Percentiles rank a stretch among this genome's conserved stretches.
Evolutionary conservation across 768 basidiomycete species (phyloP).

Genomic region (Leccinellum albellum): DNA sequence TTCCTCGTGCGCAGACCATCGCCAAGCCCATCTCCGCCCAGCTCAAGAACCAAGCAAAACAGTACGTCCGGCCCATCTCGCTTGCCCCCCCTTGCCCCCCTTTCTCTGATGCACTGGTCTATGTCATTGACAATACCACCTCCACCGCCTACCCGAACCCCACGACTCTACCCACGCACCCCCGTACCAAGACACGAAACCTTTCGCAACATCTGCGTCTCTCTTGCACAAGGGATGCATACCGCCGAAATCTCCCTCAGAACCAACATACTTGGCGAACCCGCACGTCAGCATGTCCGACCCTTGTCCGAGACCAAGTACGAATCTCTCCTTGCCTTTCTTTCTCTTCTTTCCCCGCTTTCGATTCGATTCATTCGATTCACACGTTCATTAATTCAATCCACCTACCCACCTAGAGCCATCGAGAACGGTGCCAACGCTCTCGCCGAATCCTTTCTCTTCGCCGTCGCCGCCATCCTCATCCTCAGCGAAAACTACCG

Average conservation of each 20-base stretch:
- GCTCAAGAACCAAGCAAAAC: conserved; percentile 66
- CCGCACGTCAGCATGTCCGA: conserved; percentile 58
- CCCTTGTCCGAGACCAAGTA: conserved; percentile 76
- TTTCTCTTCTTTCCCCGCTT: not conserved
- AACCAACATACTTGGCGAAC: conserved; percentile 74
- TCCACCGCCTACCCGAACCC: not conserved
- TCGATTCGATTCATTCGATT: not conserved
- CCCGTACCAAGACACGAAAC: conserved; percentile 53
- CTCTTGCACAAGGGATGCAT: conserved; percentile 74
- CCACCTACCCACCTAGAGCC: conserved; percentile 44
- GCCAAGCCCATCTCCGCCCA: conserved; percentile 75
- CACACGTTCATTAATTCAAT: not conserved
- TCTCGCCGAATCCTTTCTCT: conserved; percentile 82
- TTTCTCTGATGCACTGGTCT: not conserved
- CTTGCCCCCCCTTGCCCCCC: not conserved
- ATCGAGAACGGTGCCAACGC: conserved; percentile 85
- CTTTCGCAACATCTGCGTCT: conserved; percentile 68
- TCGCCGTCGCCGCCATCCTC: conserved; percentile 66
- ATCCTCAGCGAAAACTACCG: conserved; percentile 80
- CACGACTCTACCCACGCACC: not conserved
- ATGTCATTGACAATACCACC: not conserved
- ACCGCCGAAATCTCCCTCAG: conserved; percentile 68
- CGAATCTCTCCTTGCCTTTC: conserved; percentile 16
- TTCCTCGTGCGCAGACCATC: conserved; percentile 50
- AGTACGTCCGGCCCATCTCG: conserved; percentile 42